Evolutionary conservation across 805 yeast genomes (phyloP), one percentile per base, ranked within the genome.

Genomic region (Zygoascus flipseniorum): DNA sequence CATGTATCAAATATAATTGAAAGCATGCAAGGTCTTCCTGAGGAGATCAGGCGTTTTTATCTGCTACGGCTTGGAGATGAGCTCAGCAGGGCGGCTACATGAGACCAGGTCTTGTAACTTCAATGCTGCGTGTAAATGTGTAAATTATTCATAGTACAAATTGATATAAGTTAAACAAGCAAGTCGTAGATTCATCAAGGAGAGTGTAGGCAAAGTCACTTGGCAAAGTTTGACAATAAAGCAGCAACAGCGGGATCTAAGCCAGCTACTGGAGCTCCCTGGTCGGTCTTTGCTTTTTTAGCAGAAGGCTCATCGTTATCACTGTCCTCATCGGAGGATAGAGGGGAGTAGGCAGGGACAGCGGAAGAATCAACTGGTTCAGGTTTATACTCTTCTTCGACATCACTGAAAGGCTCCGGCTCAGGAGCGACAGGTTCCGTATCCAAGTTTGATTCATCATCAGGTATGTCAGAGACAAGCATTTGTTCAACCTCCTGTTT

Each of bases 201-300:
- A n/a, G 8, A 5, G 47, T 80, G 61, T 59, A 69, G 68, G 48
- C 75, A 66, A 1, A 11, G 20, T 42, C 44, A 42, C 16, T 42
- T 42, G 13, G 19, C 86, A 86, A 60, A 44, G 26, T 43, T 58
- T 42, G 52, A 75, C 82, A 65, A 77, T 82, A 64, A 62, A 78
- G 49, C 88, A 63, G 8, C 82, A 79, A 63, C 69, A 74, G 81
- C 76, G 9, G 60, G 68, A 44, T 69, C 65, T 14, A 75, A 65
- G 52, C 58, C n/a, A 76, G 65, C 57, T 76, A 78, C 71, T 77
- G 77, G 46, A 75, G 69, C 51, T 64, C 53, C 19, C 11, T 31
- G 20, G 26, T 45, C 74, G 53, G 57, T 67, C 57, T 56, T 63
- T 28, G 55, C 53, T 52, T 60, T 64, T 44, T 68, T 67, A 4